A percentile compares a stretch with the other conserved stretches of the same genome.
These are phyloP conservation scores for Colletotrichum tofieldiae DNA, from an alignment of 2,329 filamentous ascomycete genomes.

Conservation along the genomic window DNA sequence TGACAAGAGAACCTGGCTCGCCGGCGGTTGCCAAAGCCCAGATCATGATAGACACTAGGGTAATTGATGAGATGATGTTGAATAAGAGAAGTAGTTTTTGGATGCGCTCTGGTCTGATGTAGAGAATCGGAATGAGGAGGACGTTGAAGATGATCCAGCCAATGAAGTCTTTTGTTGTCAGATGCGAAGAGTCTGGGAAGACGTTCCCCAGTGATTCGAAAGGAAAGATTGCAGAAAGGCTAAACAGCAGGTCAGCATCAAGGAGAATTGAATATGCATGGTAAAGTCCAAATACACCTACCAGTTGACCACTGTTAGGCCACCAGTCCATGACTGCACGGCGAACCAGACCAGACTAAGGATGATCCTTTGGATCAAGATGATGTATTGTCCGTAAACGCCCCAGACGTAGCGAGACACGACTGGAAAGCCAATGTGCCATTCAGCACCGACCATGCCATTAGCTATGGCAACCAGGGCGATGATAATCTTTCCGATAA, in stretches of 20 bases:
- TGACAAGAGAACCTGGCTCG: slow-evolving; percentile 50
- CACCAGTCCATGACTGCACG: slow-evolving; percentile 52
- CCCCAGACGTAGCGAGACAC: slow-evolving; percentile 58
- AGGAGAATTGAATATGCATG: too few species aligned
- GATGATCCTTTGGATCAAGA: slow-evolving; percentile 57
- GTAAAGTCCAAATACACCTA: neutral
- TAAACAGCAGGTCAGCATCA: slow-evolving; percentile 13
- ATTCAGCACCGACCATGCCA: slow-evolving; percentile 44
- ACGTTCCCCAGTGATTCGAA: slow-evolving; percentile 47
- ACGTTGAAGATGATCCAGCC: slow-evolving; percentile 51
- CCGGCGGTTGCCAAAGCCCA: slow-evolving; percentile 53
- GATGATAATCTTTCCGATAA: slow-evolving; percentile 40
- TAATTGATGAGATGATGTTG: slow-evolving; percentile 50
- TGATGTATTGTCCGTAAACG: slow-evolving; percentile 56
- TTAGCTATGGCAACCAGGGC: slow-evolving; percentile 34
- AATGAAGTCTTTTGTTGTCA: slow-evolving; percentile 49
- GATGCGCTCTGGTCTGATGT: slow-evolving; percentile 59
- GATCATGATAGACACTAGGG: slow-evolving; percentile 53
- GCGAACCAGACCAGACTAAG: slow-evolving; percentile 58
- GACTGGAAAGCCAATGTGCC: slow-evolving; percentile 62
- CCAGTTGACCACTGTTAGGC: slow-evolving; percentile 44
- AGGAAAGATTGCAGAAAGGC: slow-evolving; percentile 49
- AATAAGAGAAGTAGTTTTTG: slow-evolving; percentile 49
- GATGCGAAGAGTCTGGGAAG: slow-evolving; percentile 45
- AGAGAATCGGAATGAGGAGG: slow-evolving; percentile 57